phyloP scores from a whole-genome alignment of 148 eudicot genomes.

The Cornus controversa region DNA sequence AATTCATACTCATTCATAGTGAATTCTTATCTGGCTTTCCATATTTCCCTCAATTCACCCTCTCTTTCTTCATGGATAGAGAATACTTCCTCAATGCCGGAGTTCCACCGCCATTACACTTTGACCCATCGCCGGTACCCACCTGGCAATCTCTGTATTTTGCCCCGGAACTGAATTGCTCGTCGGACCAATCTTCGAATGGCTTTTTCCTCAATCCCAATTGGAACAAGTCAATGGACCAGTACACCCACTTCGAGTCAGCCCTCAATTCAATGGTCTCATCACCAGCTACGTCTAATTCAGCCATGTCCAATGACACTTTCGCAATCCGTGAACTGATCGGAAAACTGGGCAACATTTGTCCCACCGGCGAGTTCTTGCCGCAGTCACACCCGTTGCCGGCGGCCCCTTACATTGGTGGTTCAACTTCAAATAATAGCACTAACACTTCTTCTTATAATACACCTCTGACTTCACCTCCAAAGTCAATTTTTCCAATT shows the following conservation, averaged over 20 bases:
- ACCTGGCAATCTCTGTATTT: conserved; percentile 37
- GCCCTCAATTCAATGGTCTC: conserved; percentile 62
- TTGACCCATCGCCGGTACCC: conserved; percentile 25
- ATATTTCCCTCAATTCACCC: neutral
- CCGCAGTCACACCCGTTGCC: neutral
- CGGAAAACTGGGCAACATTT: conserved; percentile 1
- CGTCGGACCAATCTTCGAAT: conserved; percentile 26
- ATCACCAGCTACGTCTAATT: conserved; percentile 46
- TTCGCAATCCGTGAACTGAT: conserved; percentile 30
- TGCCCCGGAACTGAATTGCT: conserved; percentile 21
- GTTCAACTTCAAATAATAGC: neutral
- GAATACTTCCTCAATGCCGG: neutral
- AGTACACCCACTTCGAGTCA: conserved; percentile 49
- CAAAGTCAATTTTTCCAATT: conserved; percentile 23
- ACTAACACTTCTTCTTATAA: neutral
- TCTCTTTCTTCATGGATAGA: neutral
- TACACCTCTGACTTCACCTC: neutral
- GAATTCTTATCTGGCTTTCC: neutral
- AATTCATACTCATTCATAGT: too few relatives aligned
- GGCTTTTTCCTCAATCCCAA: conserved; percentile 27
- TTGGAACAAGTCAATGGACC: conserved; percentile 24
- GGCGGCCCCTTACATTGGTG: neutral
- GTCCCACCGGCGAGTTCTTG: neutral
- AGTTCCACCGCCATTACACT: conserved; percentile 23
- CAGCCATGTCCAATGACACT: conserved; percentile 32